phyloP scores from a whole-genome alignment of 257 asterid genomes.

The Echium plantagineum region DNA sequence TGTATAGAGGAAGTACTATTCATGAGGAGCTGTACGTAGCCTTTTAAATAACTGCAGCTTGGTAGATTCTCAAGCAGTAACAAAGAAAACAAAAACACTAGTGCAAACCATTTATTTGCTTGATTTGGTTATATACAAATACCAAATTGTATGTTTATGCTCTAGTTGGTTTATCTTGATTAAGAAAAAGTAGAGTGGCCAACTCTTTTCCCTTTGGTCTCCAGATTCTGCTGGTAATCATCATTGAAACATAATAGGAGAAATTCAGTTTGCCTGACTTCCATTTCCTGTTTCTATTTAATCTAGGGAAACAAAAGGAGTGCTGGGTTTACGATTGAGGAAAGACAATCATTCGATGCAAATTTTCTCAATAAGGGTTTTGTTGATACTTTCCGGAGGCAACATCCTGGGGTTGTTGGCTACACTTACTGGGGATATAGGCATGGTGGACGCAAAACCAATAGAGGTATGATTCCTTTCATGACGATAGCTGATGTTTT shows the following conservation, averaged over 20 bases:
- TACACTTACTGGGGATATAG: conserved; percentile 96
- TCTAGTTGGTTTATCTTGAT: no score
- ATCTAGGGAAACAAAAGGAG: conserved; percentile 87
- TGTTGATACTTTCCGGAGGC: conserved; percentile 89
- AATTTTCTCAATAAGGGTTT: conserved; percentile 71
- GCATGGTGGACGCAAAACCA: conserved; percentile 75
- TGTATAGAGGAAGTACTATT: no score
- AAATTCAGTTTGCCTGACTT: not conserved
- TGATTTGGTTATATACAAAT: no score
- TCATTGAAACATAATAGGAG: not conserved
- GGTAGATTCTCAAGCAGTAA: no score
- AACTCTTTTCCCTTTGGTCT: not conserved
- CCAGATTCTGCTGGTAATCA: not conserved
- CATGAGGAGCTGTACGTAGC: no score
- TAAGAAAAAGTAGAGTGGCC: no score
- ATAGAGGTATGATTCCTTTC: conserved; percentile 40
- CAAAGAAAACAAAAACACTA: no score
- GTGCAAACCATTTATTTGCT: no score
- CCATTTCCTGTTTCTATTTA: conserved; percentile 8
- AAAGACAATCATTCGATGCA: conserved; percentile 62
- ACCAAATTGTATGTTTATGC: no score
- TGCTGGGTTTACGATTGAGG: conserved; percentile 93
- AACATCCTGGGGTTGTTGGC: conserved; percentile 82
- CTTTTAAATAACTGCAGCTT: no score
- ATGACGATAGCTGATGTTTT: no score